phyloP scores from a whole-genome alignment of 805 yeast genomes.

The Clavispora phyllophila region DNA sequence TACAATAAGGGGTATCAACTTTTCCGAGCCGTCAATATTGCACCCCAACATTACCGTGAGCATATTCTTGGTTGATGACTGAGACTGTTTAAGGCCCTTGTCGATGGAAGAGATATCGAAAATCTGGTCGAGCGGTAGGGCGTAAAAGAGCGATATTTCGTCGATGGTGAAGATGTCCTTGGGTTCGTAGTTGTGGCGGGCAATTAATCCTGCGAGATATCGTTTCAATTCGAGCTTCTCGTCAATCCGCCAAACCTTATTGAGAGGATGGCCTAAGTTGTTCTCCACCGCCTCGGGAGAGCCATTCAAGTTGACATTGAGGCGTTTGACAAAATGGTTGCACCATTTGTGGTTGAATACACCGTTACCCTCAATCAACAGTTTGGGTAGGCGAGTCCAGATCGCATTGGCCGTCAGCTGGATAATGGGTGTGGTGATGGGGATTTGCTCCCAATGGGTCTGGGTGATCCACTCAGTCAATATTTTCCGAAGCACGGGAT shows the following conservation, averaged over 20 bases:
- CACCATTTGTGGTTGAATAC: conserved; percentile 65
- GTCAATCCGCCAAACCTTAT: conserved; percentile 58
- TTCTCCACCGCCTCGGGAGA: conserved; percentile 36
- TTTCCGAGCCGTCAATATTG: conserved; percentile 60
- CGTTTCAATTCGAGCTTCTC: conserved; percentile 48
- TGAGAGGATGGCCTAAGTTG: conserved; percentile 26
- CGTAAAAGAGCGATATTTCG: conserved; percentile 56
- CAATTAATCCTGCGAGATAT: conserved; percentile 31
- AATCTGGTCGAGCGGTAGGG: conserved; percentile 56
- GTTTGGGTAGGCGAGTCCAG: conserved; percentile 55
- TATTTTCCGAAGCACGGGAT: conserved; percentile 51
- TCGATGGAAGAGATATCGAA: conserved; percentile 42
- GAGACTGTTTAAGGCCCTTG: conserved; percentile 36
- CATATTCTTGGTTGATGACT: conserved; percentile 35
- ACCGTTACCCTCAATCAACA: conserved; percentile 57
- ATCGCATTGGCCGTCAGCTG: conserved; percentile 60
- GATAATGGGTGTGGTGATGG: conserved; percentile 58
- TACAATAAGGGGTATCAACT: conserved; percentile 54
- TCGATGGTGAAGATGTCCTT: conserved; percentile 55
- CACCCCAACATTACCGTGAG: conserved; percentile 57
- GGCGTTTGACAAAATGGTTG: conserved; percentile 40
- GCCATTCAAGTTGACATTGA: conserved; percentile 48
- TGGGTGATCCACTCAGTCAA: conserved; percentile 67
- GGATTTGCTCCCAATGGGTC: conserved; percentile 61
- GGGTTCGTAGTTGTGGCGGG: conserved; percentile 35